Conservation (phyloP, 2,329 filamentous ascomycete genomes). For the Scortechinia acanthostroma region DNA sequence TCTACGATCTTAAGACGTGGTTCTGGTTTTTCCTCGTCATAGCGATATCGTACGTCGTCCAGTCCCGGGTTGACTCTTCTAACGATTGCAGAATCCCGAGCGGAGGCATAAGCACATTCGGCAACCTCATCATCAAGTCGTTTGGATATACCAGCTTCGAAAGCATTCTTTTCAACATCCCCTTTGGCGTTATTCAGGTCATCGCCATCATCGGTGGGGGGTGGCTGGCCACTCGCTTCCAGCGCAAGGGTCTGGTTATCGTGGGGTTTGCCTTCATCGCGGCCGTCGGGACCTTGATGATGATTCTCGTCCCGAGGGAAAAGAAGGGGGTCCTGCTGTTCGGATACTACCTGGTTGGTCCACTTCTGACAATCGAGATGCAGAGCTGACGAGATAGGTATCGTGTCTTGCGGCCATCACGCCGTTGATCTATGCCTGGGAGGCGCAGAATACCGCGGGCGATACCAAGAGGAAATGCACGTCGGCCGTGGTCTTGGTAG, state of each 20-base stretch:
- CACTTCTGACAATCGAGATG: too few relatives aligned
- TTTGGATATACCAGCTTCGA: slow-evolving; percentile 28
- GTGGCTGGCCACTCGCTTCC: slow-evolving; percentile 29
- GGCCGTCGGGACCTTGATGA: slow-evolving; percentile 31
- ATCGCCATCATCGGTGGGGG: slow-evolving; percentile 19
- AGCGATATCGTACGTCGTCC: too few relatives aligned
- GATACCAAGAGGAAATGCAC: too few relatives aligned
- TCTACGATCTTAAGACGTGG: slow-evolving; percentile 17
- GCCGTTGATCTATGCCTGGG: too few relatives aligned
- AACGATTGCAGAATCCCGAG: slow-evolving; percentile 20
- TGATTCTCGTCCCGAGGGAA: slow-evolving; percentile 34
- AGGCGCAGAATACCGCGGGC: too few relatives aligned
- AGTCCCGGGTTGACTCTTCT: slow-evolving; percentile 21
- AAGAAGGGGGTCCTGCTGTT: slow-evolving; percentile 39
- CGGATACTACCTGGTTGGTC: slow-evolving; percentile 38
- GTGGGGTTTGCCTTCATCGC: slow-evolving; percentile 25
- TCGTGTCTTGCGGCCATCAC: too few relatives aligned
- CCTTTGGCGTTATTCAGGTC: slow-evolving; percentile 26
- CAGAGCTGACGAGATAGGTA: too few relatives aligned
- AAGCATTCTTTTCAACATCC: slow-evolving; percentile 30
- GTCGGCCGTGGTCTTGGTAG: too few relatives aligned
- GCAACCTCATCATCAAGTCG: slow-evolving; percentile 27
- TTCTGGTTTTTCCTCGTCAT: slow-evolving; percentile 16
- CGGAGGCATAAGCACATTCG: slow-evolving; percentile 25
- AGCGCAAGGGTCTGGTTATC: slow-evolving; percentile 34